Percentiles rank a stretch among this genome's conserved stretches.
These are phyloP conservation scores for Lyophyllum semitale DNA, from an alignment of 768 basidiomycete genomes.

Conservation along the genomic window DNA sequence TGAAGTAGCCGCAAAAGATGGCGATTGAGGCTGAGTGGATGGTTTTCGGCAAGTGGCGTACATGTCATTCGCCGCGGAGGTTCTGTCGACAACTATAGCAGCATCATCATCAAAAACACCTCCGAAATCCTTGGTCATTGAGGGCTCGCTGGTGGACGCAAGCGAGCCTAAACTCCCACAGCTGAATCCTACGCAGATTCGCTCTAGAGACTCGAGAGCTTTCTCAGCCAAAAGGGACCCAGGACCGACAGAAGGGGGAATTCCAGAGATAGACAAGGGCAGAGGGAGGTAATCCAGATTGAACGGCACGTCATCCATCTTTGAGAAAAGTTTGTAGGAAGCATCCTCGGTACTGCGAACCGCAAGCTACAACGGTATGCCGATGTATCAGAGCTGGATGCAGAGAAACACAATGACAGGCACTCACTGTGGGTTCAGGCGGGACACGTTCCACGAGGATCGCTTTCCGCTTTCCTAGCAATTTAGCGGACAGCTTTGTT, in stretches of 20 bases:
- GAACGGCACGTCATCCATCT: neutral
- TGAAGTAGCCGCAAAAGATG: neutral
- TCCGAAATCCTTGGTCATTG: neutral
- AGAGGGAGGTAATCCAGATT: slow-evolving; percentile 1
- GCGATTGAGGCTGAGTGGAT: neutral
- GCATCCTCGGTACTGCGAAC: neutral
- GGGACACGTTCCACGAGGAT: slow-evolving; percentile 15
- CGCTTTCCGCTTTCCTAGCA: slow-evolving; percentile 23
- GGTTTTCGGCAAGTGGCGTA: neutral
- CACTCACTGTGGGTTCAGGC: neutral
- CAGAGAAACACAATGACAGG: neutral
- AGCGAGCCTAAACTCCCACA: slow-evolving; percentile 37
- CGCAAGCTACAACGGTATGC: neutral
- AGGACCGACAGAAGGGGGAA: neutral
- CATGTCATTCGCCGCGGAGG: neutral
- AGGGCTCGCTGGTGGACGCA: slow-evolving; percentile 18
- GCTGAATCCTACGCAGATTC: slow-evolving; percentile 28
- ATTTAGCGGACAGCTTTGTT: slow-evolving; percentile 17
- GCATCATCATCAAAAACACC: neutral
- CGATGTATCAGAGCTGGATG: neutral
- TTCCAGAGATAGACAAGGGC: neutral
- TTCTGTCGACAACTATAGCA: neutral
- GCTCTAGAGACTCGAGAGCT: slow-evolving; percentile 24
- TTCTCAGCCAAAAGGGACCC: slow-evolving; percentile 14
- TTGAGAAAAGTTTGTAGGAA: neutral